Evolutionary conservation across 352 stramenopile genomes (phyloP).

Genomic region (Phytophthora pini): DNA sequence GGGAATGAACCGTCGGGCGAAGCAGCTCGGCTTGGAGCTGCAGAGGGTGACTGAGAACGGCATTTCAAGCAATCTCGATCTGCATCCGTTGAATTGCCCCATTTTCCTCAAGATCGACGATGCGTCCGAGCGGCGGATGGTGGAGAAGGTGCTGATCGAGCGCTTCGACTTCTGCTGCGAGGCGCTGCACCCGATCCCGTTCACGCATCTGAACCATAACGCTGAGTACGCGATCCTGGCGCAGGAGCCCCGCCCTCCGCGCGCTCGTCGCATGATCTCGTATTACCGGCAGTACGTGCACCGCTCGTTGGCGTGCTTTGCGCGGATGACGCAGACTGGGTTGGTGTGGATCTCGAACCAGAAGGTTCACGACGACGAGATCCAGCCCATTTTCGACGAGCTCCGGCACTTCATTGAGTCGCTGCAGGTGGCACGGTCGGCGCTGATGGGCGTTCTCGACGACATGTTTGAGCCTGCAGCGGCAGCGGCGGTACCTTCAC

Average conservation of each 20-base stretch:
- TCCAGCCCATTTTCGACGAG: slow-evolving; percentile 74
- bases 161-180: slow-evolving; percentile 80
- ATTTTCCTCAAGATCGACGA: slow-evolving; percentile 74
- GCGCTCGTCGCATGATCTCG: slow-evolving; percentile 41
- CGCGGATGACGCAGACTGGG: slow-evolving; percentile 76
- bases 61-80: slow-evolving; percentile 77
- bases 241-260: slow-evolving; percentile 34
- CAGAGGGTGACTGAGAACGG: slow-evolving; percentile 79
- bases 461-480: slow-evolving; percentile 23
- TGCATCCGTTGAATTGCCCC: slow-evolving; percentile 79
- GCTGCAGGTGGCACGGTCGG: slow-evolving; percentile 48
- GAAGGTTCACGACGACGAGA: slow-evolving; percentile 68
- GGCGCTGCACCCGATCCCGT: slow-evolving; percentile 65
- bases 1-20: slow-evolving; percentile 68
- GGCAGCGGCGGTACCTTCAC: not conserved
- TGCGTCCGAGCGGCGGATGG: slow-evolving; percentile 49
- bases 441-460: slow-evolving; percentile 49
- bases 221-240: slow-evolving; percentile 56
- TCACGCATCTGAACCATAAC: slow-evolving; percentile 59
- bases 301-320: slow-evolving; percentile 67
- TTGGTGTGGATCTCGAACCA: slow-evolving; percentile 87
- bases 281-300: slow-evolving; percentile 81
- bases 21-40: slow-evolving; percentile 79
- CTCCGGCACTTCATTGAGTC: slow-evolving; percentile 60
- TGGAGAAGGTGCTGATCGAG: slow-evolving; percentile 69